These are phyloP conservation scores for Trichoderma gracile DNA, from an alignment of 2,329 filamentous ascomycete species.

Conservation along the genomic window DNA sequence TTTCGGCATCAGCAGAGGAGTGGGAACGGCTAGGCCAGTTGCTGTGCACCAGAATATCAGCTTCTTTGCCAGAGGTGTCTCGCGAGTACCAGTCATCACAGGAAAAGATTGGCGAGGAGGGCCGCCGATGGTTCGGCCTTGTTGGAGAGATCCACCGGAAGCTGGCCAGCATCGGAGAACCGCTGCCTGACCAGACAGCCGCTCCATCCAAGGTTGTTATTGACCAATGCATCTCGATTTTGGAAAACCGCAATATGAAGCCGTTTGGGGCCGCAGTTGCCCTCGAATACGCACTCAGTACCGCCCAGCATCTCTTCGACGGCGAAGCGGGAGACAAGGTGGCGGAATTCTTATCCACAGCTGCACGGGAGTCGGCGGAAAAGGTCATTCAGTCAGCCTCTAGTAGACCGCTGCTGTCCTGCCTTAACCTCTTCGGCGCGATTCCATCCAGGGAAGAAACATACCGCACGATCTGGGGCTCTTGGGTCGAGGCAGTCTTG, in stretches of 20 bases:
- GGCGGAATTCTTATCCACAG: constrained; percentile 46
- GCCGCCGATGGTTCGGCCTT: constrained; percentile 66
- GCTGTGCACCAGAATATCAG: constrained; percentile 67
- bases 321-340: constrained; percentile 40
- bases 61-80: constrained; percentile 79
- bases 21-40: constrained; percentile 64
- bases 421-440: constrained; percentile 58
- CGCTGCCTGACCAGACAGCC: constrained; percentile 35
- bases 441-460: constrained; percentile 41
- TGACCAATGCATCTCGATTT: constrained; percentile 43
- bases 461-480: constrained; percentile 48
- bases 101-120: constrained; percentile 63
- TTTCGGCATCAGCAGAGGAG: constrained; percentile 55
- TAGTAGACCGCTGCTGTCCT: constrained; percentile 63
- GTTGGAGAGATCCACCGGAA: constrained; percentile 48
- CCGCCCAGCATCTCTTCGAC: constrained; percentile 46
- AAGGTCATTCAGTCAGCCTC: constrained; percentile 69
- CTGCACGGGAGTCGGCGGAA: constrained; percentile 58
- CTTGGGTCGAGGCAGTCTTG: constrained; percentile 47
- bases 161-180: constrained; percentile 29
- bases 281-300: constrained; percentile 43
- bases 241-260: constrained; percentile 56
- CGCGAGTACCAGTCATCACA: constrained; percentile 75
- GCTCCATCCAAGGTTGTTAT: constrained; percentile 37
- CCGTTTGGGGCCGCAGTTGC: constrained; percentile 56